Percentiles rank a stretch among this genome's conserved stretches.
phyloP scores from a whole-genome alignment of 441 rosid species.

The Pelargonium citronellum region DNA sequence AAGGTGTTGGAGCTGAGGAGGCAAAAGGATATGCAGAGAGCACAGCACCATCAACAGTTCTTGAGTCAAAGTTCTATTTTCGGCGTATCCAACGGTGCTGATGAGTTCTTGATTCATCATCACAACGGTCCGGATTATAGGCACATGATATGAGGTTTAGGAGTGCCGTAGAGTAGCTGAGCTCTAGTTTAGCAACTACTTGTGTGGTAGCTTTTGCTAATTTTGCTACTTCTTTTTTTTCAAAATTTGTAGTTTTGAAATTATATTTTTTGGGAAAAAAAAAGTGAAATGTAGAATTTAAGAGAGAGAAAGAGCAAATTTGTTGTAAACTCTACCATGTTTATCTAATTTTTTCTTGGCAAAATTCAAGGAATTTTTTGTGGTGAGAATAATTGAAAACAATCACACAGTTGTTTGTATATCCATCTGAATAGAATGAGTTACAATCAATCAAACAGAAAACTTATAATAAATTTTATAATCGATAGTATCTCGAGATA shows the following conservation, averaged over 20 bases:
- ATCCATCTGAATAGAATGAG: too few relatives aligned
- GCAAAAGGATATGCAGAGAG: conserved; percentile 52
- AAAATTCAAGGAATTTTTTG: too few relatives aligned
- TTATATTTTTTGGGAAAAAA: conserved; percentile 5
- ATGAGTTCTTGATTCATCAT: conserved; percentile 63
- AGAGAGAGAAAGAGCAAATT: background rate
- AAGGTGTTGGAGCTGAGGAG: conserved; percentile 88
- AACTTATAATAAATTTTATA: too few relatives aligned
- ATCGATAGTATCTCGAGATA: too few relatives aligned
- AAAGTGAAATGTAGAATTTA: conserved; percentile 15
- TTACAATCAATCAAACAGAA: too few relatives aligned
- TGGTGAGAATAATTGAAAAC: too few relatives aligned
- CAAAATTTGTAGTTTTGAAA: conserved; percentile 22
- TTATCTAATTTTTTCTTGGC: too few relatives aligned
- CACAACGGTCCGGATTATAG: conserved; percentile 48
- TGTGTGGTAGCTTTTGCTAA: background rate
- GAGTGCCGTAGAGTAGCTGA: too few relatives aligned
- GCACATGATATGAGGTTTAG: conserved; percentile 35
- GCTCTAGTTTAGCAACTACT: too few relatives aligned
- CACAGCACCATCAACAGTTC: conserved; percentile 44
- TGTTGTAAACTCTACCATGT: too few relatives aligned
- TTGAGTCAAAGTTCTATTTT: background rate
- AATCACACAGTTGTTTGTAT: too few relatives aligned
- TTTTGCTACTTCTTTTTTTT: conserved; percentile 7
- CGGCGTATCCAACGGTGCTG: conserved; percentile 34